Conservation (phyloP, 1,284 basidiomycete species). For the Cystobasidiaceae sp. region DNA sequence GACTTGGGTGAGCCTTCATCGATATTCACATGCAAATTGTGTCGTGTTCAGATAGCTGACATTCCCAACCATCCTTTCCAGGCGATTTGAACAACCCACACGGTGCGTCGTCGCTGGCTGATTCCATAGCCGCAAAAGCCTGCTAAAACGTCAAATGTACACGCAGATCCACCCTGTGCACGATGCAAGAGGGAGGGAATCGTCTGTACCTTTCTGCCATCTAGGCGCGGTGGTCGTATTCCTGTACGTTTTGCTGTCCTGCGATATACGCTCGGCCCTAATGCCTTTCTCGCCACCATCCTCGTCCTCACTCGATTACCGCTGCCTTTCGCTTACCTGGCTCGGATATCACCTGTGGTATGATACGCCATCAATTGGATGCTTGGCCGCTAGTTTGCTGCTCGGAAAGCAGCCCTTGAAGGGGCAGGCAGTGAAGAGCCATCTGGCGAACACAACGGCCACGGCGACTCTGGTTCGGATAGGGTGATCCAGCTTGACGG, state of each 20-base stretch:
- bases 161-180: slow-evolving; percentile 49
- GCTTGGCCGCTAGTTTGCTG: neutral
- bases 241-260: slow-evolving; percentile 36
- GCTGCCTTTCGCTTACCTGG: neutral
- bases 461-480: too few species aligned
- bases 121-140: neutral
- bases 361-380: neutral
- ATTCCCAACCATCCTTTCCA: neutral
- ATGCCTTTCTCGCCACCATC: slow-evolving; percentile 21
- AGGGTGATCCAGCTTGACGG: too few species aligned
- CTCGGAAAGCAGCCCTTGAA: neutral
- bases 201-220: slow-evolving; percentile 48
- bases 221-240: slow-evolving; percentile 45
- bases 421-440: neutral
- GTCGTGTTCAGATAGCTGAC: neutral
- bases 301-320: too few species aligned
- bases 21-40: neutral
- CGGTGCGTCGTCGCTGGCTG: neutral
- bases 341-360: neutral
- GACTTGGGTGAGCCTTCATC: slow-evolving; percentile 13
- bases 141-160: too few species aligned
- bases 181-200: slow-evolving; percentile 50
- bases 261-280: slow-evolving; percentile 25
- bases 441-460: too few species aligned
- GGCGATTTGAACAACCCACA: slow-evolving; percentile 27